Evolutionary conservation across 2,329 filamentous ascomycete species (phyloP).

Genomic region (Trichoderma sp.): DNA sequence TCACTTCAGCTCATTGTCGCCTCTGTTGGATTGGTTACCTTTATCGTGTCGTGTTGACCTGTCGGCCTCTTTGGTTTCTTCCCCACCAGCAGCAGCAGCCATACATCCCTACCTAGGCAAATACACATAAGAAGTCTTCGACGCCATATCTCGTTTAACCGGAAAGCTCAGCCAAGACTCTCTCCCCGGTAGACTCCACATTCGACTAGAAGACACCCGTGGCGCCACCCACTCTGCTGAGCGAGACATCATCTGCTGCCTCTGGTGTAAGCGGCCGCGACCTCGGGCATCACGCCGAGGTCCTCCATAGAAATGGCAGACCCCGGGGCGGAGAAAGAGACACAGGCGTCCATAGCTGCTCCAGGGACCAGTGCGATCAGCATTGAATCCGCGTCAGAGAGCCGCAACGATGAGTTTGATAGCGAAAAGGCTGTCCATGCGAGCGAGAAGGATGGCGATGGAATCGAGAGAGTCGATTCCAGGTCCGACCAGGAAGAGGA

Average conservation of each 20-base stretch:
- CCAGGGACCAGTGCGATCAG: slow-evolving; percentile 4
- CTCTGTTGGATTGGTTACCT: neutral
- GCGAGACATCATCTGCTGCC: neutral
- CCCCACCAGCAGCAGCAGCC: neutral
- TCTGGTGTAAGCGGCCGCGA: slow-evolving; percentile 11
- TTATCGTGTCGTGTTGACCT: neutral
- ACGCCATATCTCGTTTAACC: neutral
- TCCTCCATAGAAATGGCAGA: slow-evolving; percentile 21
- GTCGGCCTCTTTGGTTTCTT: neutral
- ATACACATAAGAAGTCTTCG: neutral
- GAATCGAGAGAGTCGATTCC: slow-evolving; percentile 18
- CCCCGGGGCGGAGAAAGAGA: slow-evolving; percentile 25
- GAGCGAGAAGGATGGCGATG: slow-evolving; percentile 17
- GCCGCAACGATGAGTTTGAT: slow-evolving; percentile 1
- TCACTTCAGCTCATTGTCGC: neutral
- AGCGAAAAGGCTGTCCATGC: slow-evolving; percentile 2
- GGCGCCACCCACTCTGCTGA: slow-evolving; percentile 15
- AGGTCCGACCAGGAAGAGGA: slow-evolving; percentile 23
- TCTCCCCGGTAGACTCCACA: slow-evolving; percentile 22
- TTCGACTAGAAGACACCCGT: slow-evolving; percentile 19
- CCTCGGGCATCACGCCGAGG: slow-evolving; percentile 9
- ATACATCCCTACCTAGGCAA: neutral
- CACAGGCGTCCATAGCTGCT: slow-evolving; percentile 2
- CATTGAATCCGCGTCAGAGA: slow-evolving; percentile 10
- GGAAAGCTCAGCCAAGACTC: slow-evolving; percentile 11